A percentile compares a stretch with the other conserved stretches of the same genome.
phyloP scores from a whole-genome alignment of 805 yeast genomes.

The Yarrowia sp. region DNA sequence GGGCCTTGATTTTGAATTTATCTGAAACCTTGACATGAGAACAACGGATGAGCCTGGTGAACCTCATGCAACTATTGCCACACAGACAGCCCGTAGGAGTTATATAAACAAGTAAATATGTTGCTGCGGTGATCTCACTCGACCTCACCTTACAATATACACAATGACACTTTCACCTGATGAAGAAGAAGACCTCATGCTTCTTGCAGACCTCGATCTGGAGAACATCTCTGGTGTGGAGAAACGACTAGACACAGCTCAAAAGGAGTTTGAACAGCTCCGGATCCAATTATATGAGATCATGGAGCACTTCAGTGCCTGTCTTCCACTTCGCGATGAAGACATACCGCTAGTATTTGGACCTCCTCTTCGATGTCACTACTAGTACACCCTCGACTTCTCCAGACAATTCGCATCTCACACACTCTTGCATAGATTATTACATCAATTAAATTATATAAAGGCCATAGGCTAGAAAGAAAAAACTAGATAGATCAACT shows the following conservation, averaged over 20 bases:
- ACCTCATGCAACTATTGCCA: conserved; percentile 10
- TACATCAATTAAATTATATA: conserved; percentile 1
- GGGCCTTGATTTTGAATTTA: conserved; percentile 6
- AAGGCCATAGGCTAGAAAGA: background rate
- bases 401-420: background rate
- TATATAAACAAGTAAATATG: background rate
- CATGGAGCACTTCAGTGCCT: background rate
- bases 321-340: background rate
- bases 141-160: no score
- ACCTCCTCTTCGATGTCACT: background rate
- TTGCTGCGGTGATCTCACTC: no score
- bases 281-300: background rate
- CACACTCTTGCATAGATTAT: background rate
- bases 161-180: background rate
- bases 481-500: background rate
- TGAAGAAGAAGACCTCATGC: background rate
- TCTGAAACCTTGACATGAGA: background rate
- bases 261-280: background rate
- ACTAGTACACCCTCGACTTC: background rate
- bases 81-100: background rate
- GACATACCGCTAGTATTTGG: background rate
- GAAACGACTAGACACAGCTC: background rate
- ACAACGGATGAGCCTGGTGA: background rate
- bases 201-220: conserved; percentile 7
- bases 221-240: conserved; percentile 7